These are phyloP conservation scores for Aureobasidium melanogenum DNA, from an alignment of 2,329 filamentous ascomycete species.

Conservation along the genomic window DNA sequence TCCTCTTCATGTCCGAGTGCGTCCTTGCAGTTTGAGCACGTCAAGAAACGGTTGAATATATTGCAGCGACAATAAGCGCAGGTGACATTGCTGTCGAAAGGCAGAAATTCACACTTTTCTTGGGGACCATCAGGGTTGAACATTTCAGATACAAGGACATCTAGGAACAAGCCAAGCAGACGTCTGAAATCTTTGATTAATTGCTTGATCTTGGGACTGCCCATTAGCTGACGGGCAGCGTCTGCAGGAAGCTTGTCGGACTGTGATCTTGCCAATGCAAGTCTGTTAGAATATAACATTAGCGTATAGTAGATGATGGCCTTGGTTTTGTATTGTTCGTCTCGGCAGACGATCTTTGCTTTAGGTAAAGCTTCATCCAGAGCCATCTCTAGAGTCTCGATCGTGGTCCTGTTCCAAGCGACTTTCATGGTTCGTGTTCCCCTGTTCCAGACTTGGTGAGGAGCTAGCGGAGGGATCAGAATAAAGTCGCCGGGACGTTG, in stretches of 20 bases:
- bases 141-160: constrained; percentile 76
- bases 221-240: constrained; percentile 22
- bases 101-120: constrained; percentile 66
- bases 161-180: constrained; percentile 68
- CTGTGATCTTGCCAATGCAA: constrained; percentile 50
- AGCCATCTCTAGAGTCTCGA: constrained; percentile 81
- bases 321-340: constrained; percentile 99
- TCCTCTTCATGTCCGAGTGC: constrained; percentile 58
- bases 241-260: constrained; percentile 28
- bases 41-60: constrained; percentile 94
- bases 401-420: constrained; percentile 93
- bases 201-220: constrained; percentile 51
- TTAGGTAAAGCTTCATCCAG: constrained; percentile 80
- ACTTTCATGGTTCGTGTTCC: constrained; percentile 95
- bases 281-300: constrained; percentile 59
- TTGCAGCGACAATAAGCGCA: constrained; percentile 95
- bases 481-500: constrained; percentile 89
- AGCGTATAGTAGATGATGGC: constrained; percentile 86
- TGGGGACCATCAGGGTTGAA: constrained; percentile 56
- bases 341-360: constrained; percentile 82
- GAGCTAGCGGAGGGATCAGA: constrained; percentile 81
- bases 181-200: constrained; percentile 75
- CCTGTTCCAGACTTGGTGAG: constrained; percentile 97
- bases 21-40: constrained; percentile 75
- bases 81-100: constrained; percentile 84